These are phyloP conservation scores for Aspergillus asperescens DNA, from an alignment of 495 filamentous ascomycete genomes.

Conservation along the genomic window DNA sequence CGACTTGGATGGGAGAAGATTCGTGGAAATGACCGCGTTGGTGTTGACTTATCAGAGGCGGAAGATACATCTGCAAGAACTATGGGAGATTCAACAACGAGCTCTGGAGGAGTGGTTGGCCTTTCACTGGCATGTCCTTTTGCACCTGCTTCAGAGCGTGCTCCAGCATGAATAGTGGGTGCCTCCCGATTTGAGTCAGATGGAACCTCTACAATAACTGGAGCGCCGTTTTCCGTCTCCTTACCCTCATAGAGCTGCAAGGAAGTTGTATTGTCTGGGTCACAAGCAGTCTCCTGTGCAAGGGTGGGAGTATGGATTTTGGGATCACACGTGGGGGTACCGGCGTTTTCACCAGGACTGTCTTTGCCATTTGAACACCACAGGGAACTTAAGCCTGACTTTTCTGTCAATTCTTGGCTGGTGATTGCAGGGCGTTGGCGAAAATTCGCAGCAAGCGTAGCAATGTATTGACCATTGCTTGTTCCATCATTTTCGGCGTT, in stretches of 20 bases:
- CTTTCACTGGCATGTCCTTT: neutral
- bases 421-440: neutral
- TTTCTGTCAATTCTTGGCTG: neutral
- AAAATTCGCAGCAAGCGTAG: neutral
- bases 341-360: neutral
- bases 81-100: neutral
- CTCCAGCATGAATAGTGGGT: neutral
- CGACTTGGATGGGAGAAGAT: neutral
- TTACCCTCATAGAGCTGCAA: neutral
- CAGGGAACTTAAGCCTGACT: neutral
- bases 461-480: neutral
- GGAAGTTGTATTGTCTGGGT: neutral
- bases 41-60: neutral
- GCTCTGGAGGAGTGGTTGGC: neutral
- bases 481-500: neutral
- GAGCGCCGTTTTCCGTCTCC: neutral
- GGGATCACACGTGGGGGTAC: neutral
- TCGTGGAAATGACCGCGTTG: neutral
- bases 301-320: neutral
- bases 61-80: neutral
- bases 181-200: neutral
- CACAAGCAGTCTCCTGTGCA: neutral
- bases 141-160: neutral
- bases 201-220: neutral
- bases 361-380: neutral